Evolutionary conservation across 371 early-diverging fungal species (phyloP).

Genomic region (Enterocytospora artemiae): DNA sequence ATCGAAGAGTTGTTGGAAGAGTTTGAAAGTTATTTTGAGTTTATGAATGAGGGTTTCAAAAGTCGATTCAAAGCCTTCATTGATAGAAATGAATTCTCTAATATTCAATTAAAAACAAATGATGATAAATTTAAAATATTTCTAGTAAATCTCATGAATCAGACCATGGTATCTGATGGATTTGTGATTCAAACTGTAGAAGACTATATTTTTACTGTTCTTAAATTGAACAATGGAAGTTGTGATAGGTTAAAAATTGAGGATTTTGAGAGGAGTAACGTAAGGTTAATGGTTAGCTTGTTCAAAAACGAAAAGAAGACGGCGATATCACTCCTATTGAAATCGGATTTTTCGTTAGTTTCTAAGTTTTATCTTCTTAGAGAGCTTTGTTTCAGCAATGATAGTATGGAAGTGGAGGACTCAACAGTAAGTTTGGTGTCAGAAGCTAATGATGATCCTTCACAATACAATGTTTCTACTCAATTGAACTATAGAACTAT

Average conservation of each 20-base stretch:
- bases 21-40: constrained; percentile 34
- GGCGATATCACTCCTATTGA: constrained; percentile 27
- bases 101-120: neutral
- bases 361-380: constrained; percentile 34
- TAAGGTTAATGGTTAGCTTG: constrained; percentile 34
- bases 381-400: constrained; percentile 25
- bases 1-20: constrained; percentile 23
- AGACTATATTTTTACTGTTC: constrained; percentile 43
- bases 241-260: constrained; percentile 8
- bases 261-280: constrained; percentile 23
- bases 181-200: constrained; percentile 36
- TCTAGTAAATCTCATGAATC: constrained; percentile 26
- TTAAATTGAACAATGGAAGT: constrained; percentile 13
- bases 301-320: constrained; percentile 33
- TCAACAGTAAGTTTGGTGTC: neutral
- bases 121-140: constrained; percentile 49
- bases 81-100: constrained; percentile 2
- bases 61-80: constrained; percentile 18
- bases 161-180: constrained; percentile 19
- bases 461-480: too few relatives aligned
- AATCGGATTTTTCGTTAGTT: constrained; percentile 25
- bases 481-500: too few relatives aligned
- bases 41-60: constrained; percentile 23
- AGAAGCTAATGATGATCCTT: neutral
- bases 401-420: neutral